Percentiles rank a stretch among this genome's conserved stretches.
Evolutionary conservation across 1,284 basidiomycete species (phyloP).

Genomic region (Austropuccinia psidii): DNA sequence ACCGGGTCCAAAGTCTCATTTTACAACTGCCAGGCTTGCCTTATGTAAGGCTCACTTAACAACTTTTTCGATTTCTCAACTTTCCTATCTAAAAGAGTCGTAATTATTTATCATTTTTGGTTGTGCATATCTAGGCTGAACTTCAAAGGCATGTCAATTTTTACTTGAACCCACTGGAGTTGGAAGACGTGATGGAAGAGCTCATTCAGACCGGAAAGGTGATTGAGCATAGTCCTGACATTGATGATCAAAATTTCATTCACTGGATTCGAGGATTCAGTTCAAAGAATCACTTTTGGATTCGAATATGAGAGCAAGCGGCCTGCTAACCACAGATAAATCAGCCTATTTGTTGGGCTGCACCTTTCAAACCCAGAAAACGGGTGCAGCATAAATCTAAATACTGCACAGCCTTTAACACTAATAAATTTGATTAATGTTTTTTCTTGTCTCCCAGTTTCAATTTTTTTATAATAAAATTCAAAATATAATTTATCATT

Average conservation of each 20-base stretch:
- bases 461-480: too few species aligned
- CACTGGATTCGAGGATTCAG: constrained; percentile 13
- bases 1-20: constrained; percentile 25
- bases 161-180: constrained; percentile 20
- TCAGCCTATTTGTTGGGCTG: too few species aligned
- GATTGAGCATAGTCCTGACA: background rate
- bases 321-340: too few species aligned
- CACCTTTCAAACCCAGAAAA: too few species aligned
- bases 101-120: too few species aligned
- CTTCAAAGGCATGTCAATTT: background rate
- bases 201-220: constrained; percentile 16
- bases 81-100: too few species aligned
- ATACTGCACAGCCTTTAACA: too few species aligned
- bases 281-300: constrained; percentile 11
- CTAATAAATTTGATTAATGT: too few species aligned
- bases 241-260: background rate
- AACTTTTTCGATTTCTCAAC: background rate
- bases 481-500: too few species aligned
- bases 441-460: too few species aligned
- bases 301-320: too few species aligned
- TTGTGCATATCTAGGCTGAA: constrained; percentile 14
- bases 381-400: too few species aligned
- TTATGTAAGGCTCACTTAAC: constrained; percentile 7
- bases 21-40: constrained; percentile 14
- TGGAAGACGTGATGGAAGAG: constrained; percentile 26